phyloP scores from a whole-genome alignment of 164 flowering plant genomes.

The Kingdonia uniflora region DNA sequence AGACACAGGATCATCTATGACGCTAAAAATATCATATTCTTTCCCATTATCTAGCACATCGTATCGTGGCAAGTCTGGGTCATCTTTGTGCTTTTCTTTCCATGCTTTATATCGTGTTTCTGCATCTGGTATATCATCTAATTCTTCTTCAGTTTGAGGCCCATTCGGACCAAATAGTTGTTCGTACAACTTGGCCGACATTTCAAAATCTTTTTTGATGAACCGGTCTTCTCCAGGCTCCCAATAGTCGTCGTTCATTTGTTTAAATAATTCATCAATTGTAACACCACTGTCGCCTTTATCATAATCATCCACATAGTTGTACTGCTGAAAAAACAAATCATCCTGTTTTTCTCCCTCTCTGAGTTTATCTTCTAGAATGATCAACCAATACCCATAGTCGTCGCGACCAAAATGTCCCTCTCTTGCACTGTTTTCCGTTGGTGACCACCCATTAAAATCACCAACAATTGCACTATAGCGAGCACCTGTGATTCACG shows the following conservation, averaged over 20 bases:
- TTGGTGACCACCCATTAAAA: slow-evolving; percentile 92
- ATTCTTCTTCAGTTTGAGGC: slow-evolving; percentile 77
- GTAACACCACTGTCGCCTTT: slow-evolving; percentile 86
- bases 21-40: slow-evolving; percentile 49
- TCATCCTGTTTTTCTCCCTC: slow-evolving; percentile 80
- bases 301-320: slow-evolving; percentile 86
- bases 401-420: slow-evolving; percentile 85
- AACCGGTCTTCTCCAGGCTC: slow-evolving; percentile 89
- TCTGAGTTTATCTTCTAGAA: slow-evolving; percentile 78
- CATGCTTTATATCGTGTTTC: slow-evolving; percentile 76
- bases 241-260: slow-evolving; percentile 85
- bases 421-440: slow-evolving; percentile 82
- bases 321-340: slow-evolving; percentile 80
- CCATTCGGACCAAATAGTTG: slow-evolving; percentile 95
- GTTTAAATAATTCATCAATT: slow-evolving; percentile 55
- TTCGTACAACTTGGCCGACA: slow-evolving; percentile 77
- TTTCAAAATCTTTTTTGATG: slow-evolving; percentile 52
- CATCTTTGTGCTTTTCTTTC: slow-evolving; percentile 83
- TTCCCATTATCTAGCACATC: slow-evolving; percentile 83
- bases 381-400: slow-evolving; percentile 86
- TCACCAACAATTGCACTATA: slow-evolving; percentile 89
- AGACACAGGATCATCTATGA: slow-evolving; percentile 56
- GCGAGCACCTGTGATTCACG: slow-evolving; percentile 58
- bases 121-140: slow-evolving; percentile 78
- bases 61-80: slow-evolving; percentile 57